These are phyloP conservation scores for Fraxinus nigra DNA, from an alignment of 305 asterid species.

Conservation along the genomic window DNA sequence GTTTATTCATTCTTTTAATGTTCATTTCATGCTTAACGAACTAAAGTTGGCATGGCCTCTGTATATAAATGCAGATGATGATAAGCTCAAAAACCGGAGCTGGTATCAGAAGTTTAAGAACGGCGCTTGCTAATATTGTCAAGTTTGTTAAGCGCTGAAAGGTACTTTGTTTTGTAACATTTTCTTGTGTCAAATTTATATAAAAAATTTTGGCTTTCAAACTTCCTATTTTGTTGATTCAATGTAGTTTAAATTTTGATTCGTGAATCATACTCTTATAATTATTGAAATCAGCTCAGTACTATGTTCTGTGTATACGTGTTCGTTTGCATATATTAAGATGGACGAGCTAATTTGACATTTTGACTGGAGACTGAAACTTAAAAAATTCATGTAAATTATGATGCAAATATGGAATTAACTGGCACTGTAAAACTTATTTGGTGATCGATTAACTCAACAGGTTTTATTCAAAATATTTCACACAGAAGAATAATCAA, in stretches of 20 bases:
- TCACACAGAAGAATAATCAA: background rate
- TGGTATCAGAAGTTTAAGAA: conserved; percentile 86
- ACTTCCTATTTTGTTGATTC: background rate
- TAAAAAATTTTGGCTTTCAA: background rate
- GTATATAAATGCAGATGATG: conserved; percentile 70
- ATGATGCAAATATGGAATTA: background rate
- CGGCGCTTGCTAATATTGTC: conserved; percentile 71
- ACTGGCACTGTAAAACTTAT: background rate
- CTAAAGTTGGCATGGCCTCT: conserved; percentile 3
- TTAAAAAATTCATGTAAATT: background rate
- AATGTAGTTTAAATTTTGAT: background rate
- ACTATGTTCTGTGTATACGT: background rate
- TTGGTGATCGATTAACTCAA: background rate
- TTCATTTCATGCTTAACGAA: conserved; percentile 12
- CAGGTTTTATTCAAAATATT: background rate
- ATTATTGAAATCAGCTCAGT: background rate
- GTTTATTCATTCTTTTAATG: conserved; percentile 5
- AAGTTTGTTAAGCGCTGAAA: conserved; percentile 55
- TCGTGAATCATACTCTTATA: background rate
- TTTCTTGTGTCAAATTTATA: background rate
- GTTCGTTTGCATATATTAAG: background rate
- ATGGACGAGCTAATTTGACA: background rate
- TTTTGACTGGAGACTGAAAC: background rate
- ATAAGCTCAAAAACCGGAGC: conserved; percentile 94
- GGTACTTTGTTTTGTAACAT: background rate